Conservation (phyloP, 2,329 filamentous ascomycete genomes). For the Colletotrichum tropicicola region DNA sequence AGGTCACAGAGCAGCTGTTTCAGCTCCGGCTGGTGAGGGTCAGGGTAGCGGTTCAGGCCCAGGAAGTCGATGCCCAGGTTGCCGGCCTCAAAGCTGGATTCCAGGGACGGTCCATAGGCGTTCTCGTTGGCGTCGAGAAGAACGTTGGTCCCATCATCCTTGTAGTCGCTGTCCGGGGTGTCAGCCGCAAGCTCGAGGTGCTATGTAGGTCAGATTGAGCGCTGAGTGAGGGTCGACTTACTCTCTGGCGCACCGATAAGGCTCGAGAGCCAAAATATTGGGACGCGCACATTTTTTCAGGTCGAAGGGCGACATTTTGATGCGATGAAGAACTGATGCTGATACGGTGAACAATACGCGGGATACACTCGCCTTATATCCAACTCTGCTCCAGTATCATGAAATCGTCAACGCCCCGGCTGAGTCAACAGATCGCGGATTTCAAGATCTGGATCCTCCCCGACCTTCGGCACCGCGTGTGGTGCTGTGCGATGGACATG, state of each 20-base stretch:
- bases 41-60: constrained; percentile 92
- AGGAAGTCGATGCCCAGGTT: constrained; percentile 77
- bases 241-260: constrained; percentile 86
- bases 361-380: constrained; percentile 13
- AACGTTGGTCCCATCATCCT: constrained; percentile 95
- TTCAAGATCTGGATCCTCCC: constrained; percentile 9
- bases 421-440: constrained; percentile 11
- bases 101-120: constrained; percentile 86
- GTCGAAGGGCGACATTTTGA: constrained; percentile 71
- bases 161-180: constrained; percentile 81
- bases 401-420: neutral
- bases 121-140: constrained; percentile 99
- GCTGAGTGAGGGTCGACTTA: constrained; percentile 50
- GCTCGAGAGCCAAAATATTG: constrained; percentile 80
- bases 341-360: neutral
- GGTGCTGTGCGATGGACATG: neutral
- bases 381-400: neutral
- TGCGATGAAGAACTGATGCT: neutral
- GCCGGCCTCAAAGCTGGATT: constrained; percentile 56
- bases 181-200: neutral
- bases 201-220: neutral
- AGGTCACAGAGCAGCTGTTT: constrained; percentile 89
- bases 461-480: constrained; percentile 9
- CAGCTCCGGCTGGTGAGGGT: constrained; percentile 89
- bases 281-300: constrained; percentile 77